Evolutionary conservation across 345 rosid species (phyloP), one percentile per base, ranked within the genome.

Genomic region (Angophora floribunda): DNA sequence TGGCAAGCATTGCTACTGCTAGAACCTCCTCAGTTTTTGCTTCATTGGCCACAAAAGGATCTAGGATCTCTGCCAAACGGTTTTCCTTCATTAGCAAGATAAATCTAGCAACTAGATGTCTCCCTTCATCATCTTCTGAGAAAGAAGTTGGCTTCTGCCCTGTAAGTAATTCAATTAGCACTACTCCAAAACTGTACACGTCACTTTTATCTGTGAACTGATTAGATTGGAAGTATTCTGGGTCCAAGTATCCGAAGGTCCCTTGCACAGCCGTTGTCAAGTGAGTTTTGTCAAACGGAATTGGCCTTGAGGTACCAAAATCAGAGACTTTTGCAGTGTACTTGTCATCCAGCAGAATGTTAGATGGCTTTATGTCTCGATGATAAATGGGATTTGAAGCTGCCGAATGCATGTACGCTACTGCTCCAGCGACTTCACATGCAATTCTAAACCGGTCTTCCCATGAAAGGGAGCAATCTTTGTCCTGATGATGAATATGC

Each of bases 101-200:
- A 51, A 91, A 91, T 50, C 52, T 32, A 51, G 36, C 59, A 53
- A 53, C 59, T 53, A 19, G 59, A 53, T 53, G 24, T 53, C 59
- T 53, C 17, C 59, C 59, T 2, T 53, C 24, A 21, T 53, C 59
- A 53, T 53, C 59, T 53, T 22, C 59, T 53, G 59, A 53, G 22
- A 53, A 53, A 22, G 59, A 53, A 7, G 59, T 53, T 7, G 59
- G 59, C 59, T 53, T 53, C 7, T 53, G 24, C 10, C 59, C 59
- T 0, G 24, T 53, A 53, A 53, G 59, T 53, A 53, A 7, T 22
- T 53, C 94, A 44, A 89, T 88, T 32, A 93, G 55, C 21, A 90
- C 94, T 44, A 94, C 94, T 8, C 94, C 92, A n/a, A 93, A 94
- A 75, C 94, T 93, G 21, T 92, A 92, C 6, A 93, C 95, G 89